Percentiles rank a stretch among this genome's conserved stretches.
Evolutionary conservation across 148 eudicot species (phyloP).

Genomic region (Chenopodium berlandieri): DNA sequence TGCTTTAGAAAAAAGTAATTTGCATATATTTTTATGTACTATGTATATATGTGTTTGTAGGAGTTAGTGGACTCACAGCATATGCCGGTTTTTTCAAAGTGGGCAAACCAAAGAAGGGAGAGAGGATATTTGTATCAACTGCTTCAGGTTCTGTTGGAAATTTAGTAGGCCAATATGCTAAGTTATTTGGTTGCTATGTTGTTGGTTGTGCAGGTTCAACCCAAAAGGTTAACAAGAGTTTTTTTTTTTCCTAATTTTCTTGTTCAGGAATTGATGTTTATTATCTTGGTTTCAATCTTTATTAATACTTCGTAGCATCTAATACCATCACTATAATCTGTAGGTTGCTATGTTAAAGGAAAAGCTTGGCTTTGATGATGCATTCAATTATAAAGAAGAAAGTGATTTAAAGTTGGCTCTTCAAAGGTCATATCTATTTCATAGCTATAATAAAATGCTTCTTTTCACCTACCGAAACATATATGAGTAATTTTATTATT

Average conservation of each 20-base stretch:
- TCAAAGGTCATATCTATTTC: conserved; percentile 33
- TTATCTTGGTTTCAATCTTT: too few species aligned
- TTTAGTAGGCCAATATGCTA: conserved; percentile 70
- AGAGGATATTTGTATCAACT: conserved; percentile 62
- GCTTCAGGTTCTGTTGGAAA: conserved; percentile 69
- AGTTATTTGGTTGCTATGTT: conserved; percentile 57
- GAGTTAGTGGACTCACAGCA: conserved; percentile 57
- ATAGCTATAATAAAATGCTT: too few species aligned
- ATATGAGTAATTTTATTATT: too few species aligned
- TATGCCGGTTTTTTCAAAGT: conserved; percentile 51
- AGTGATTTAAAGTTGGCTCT: conserved; percentile 48
- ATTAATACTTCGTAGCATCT: too few species aligned
- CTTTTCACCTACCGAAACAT: too few species aligned
- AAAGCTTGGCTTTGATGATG: conserved; percentile 60
- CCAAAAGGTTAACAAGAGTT: conserved; percentile 37
- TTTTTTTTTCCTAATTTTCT: background rate
- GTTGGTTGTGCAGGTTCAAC: conserved; percentile 64
- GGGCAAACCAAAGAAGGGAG: conserved; percentile 60
- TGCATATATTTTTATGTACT: too few species aligned
- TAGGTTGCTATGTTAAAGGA: conserved; percentile 52
- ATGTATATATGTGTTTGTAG: conserved; percentile 10
- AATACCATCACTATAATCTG: background rate
- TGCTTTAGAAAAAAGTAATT: too few species aligned
- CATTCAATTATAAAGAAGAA: conserved; percentile 67
- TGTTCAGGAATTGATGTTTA: too few species aligned